A percentile compares a stretch with the other conserved stretches of the same genome.
These are phyloP conservation scores for Colletotrichum musicola DNA, from an alignment of 2,329 filamentous ascomycete genomes.

Conservation along the genomic window DNA sequence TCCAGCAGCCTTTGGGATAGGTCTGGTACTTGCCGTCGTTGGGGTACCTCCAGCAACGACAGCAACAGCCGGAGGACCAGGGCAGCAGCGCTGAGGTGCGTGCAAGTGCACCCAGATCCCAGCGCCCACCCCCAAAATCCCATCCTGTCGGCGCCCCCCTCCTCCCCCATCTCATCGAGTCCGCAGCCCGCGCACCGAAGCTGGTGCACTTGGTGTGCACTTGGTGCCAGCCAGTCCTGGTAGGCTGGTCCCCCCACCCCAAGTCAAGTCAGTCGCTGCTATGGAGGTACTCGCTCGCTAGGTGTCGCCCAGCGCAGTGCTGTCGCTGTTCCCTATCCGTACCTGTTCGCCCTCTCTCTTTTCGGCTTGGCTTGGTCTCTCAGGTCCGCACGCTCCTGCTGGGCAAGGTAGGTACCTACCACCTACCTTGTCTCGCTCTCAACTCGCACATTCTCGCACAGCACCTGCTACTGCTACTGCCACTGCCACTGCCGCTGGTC, in stretches of 20 bases:
- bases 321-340: conserved; percentile 28
- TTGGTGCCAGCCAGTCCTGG: conserved; percentile 29
- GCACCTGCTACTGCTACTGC: background rate
- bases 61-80: background rate
- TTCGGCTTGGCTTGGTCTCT: conserved; percentile 29
- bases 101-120: conserved; percentile 26
- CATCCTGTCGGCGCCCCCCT: conserved; percentile 14
- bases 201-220: conserved; percentile 2
- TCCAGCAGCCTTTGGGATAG: background rate
- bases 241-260: background rate
- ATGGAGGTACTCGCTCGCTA: no score
- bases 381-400: conserved; percentile 35
- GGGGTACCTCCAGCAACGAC: background rate
- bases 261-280: conserved; percentile 2
- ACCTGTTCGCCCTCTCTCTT: conserved; percentile 27
- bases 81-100: conserved; percentile 14
- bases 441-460: conserved; percentile 29
- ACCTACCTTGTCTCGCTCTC: conserved; percentile 35
- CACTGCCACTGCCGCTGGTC: conserved; percentile 11
- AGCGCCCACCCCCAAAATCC: conserved; percentile 27
- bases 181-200: conserved; percentile 30
- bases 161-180: conserved; percentile 23
- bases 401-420: background rate
- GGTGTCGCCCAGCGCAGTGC: conserved; percentile 13
- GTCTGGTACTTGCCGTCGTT: background rate